These are phyloP conservation scores for Paramecium tetraurelia DNA, from an alignment of 73 alveolate species.

Conservation along the genomic window DNA sequence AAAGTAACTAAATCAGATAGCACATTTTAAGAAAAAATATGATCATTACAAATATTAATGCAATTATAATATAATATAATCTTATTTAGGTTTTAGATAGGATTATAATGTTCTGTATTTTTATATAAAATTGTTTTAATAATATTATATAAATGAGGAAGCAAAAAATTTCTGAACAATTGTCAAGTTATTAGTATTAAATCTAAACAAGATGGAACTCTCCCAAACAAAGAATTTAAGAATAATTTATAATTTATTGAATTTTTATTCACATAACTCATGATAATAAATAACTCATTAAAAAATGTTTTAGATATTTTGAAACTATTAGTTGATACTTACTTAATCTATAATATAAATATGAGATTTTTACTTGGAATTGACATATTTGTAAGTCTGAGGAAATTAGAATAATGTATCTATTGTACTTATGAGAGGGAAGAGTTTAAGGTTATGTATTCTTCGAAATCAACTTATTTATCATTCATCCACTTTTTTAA, in stretches of 20 bases:
- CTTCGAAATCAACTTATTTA: background rate
- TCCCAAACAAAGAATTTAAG: background rate
- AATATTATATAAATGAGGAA: background rate
- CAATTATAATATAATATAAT: background rate
- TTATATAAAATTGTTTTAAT: background rate
- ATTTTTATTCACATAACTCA: background rate
- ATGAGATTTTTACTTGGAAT: background rate
- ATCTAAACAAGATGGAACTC: background rate
- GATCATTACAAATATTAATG: background rate
- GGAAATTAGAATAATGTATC: background rate
- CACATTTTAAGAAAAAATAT: constrained; percentile 49
- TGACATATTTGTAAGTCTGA: background rate
- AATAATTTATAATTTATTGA: background rate
- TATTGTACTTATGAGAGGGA: background rate
- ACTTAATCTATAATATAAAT: background rate
- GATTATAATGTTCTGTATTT: background rate
- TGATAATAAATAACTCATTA: background rate
- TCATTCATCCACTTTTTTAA: background rate
- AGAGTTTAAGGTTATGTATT: background rate
- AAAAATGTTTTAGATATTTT: background rate
- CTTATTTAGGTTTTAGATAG: background rate
- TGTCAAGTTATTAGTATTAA: background rate
- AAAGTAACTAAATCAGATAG: background rate
- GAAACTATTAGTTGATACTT: background rate
- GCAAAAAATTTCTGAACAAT: background rate